Conservation (phyloP, 345 rosid species). For the Camelina laxa region DNA sequence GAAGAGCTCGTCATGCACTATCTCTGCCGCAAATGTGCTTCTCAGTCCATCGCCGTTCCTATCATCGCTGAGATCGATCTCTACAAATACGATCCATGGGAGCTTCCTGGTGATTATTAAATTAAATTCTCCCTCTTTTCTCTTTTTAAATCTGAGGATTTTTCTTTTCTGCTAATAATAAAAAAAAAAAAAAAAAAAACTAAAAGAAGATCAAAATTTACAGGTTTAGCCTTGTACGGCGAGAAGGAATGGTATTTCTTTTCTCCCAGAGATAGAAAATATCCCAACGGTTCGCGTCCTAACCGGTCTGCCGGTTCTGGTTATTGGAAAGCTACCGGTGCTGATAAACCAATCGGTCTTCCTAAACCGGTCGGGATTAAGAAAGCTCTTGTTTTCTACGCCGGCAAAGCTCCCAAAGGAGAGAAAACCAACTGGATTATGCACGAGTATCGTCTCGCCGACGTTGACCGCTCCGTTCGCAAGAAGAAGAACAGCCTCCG, state of each 20-base stretch:
- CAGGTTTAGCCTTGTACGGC: slow-evolving; percentile 81
- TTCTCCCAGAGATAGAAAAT: slow-evolving; percentile 85
- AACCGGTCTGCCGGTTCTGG: slow-evolving; percentile 93
- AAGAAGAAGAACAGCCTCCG: slow-evolving; percentile 84
- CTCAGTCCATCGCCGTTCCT: slow-evolving; percentile 76
- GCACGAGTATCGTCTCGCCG: slow-evolving; percentile 98
- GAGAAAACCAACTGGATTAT: slow-evolving; percentile 98
- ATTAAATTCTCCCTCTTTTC: not conserved
- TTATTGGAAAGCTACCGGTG: slow-evolving; percentile 99
- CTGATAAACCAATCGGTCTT: slow-evolving; percentile 89
- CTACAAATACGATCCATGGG: slow-evolving; percentile 90
- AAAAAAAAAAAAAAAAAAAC: too few relatives aligned
- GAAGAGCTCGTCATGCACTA: slow-evolving; percentile 96
- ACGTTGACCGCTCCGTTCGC: slow-evolving; percentile 84
- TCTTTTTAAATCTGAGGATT: slow-evolving; percentile 9
- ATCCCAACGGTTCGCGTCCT: slow-evolving; percentile 94
- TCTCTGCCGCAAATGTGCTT: slow-evolving; percentile 77
- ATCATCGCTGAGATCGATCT: slow-evolving; percentile 87
- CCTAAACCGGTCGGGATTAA: slow-evolving; percentile 90
- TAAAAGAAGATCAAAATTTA: too few relatives aligned
- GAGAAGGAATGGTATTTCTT: slow-evolving; percentile 99
- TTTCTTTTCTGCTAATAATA: not conserved
- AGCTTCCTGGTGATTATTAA: slow-evolving; percentile 70
- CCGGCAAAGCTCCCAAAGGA: slow-evolving; percentile 91
- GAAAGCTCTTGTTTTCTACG: slow-evolving; percentile 90